Evolutionary conservation across 306 rosid species (phyloP).

Genomic region (Abrus pulchellus): DNA sequence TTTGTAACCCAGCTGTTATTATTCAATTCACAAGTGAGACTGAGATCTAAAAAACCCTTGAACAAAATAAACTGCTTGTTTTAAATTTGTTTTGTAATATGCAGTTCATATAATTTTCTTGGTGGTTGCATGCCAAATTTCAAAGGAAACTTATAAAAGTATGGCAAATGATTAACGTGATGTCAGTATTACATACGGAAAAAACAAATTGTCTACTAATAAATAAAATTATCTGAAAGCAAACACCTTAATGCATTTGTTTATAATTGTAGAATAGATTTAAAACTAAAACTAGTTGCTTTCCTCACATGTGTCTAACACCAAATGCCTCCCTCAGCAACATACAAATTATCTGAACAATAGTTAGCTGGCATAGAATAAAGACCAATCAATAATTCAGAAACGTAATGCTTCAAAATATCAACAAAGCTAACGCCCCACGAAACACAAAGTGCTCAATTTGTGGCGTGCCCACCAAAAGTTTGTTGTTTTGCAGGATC

Average conservation of each 20-base stretch:
- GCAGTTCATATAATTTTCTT: background rate
- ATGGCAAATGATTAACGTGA: conserved; percentile 32
- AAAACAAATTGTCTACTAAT: background rate
- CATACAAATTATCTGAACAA: background rate
- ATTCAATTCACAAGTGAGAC: background rate
- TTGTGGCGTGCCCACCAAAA: conserved; percentile 35
- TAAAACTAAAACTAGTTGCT: background rate
- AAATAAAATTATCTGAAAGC: background rate
- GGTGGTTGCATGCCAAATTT: conserved; percentile 31
- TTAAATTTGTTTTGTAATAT: background rate
- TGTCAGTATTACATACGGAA: background rate
- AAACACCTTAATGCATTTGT: background rate
- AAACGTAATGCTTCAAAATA: conserved; percentile 38
- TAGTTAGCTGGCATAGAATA: conserved; percentile 7
- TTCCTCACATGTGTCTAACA: conserved; percentile 19
- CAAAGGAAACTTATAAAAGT: conserved; percentile 25
- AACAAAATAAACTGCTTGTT: background rate
- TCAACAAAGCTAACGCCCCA: conserved; percentile 7
- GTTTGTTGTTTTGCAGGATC: conserved; percentile 35
- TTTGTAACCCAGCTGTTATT: background rate
- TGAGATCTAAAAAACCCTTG: background rate
- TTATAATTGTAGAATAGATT: background rate
- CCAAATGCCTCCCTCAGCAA: background rate
- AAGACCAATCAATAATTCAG: conserved; percentile 10
- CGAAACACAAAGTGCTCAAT: conserved; percentile 31